Evolutionary conservation across 768 basidiomycete genomes (phyloP).

Genomic region (Naganishia onofrii): DNA sequence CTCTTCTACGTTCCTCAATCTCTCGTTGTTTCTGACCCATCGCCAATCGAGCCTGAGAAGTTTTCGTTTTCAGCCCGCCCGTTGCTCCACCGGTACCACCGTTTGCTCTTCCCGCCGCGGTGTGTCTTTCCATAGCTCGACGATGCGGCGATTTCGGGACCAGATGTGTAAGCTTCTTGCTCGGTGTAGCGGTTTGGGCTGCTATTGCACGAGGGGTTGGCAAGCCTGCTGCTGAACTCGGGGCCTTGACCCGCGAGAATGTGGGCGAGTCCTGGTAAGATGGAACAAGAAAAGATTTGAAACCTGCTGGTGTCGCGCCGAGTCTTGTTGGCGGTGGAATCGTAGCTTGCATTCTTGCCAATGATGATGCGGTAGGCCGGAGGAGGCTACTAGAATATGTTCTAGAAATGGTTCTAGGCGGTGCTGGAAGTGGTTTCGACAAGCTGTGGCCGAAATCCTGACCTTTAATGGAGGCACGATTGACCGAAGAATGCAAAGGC

Average conservation of each 20-base stretch:
- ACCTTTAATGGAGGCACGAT: not conserved
- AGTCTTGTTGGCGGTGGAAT: slow-evolving; percentile 5
- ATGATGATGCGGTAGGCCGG: slow-evolving; percentile 8
- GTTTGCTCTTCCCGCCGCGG: not conserved
- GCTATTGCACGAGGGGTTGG: not conserved
- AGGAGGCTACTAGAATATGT: slow-evolving; percentile 10
- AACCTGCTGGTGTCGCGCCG: not conserved
- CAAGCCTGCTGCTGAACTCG: not conserved
- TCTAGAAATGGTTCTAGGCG: not conserved
- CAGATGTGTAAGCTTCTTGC: not conserved
- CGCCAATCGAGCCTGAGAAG: slow-evolving; percentile 2
- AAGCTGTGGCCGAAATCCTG: not conserved
- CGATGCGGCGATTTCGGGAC: slow-evolving; percentile 20
- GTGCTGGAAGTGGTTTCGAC: not conserved
- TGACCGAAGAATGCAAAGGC: not conserved
- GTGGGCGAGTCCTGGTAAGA: not conserved
- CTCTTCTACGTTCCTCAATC: slow-evolving; percentile 14
- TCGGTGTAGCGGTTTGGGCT: not conserved
- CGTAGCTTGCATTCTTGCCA: slow-evolving; percentile 22
- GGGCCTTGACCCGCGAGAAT: not conserved
- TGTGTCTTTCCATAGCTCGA: slow-evolving; percentile 19
- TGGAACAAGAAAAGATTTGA: not conserved
- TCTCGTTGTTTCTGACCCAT: slow-evolving; percentile 20
- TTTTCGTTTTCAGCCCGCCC: slow-evolving; percentile 2
- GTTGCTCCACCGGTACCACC: not conserved